phyloP scores from a whole-genome alignment of 352 stramenopile genomes.

The Phytophthora agathidicida region DNA sequence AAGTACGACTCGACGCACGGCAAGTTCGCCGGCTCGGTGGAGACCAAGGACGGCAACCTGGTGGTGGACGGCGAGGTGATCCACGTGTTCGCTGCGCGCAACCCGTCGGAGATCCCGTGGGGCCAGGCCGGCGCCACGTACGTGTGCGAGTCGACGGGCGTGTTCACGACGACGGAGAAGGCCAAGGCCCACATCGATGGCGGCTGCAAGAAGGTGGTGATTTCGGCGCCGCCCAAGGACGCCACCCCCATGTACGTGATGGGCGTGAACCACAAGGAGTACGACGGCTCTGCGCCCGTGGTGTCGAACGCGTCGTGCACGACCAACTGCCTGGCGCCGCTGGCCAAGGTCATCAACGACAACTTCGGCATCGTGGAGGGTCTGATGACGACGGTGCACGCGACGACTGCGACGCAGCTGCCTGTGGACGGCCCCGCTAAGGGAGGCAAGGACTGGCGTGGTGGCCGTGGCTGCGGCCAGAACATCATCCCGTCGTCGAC shows the following conservation, averaged over 20 bases:
- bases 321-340: constrained; percentile 98
- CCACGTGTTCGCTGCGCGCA: constrained; percentile 92
- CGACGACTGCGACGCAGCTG: constrained; percentile 97
- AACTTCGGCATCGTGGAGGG: constrained; percentile 98
- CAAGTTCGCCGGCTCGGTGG: constrained; percentile 82
- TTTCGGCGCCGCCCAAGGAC: constrained; percentile 97
- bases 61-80: constrained; percentile 94
- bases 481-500: constrained; percentile 99
- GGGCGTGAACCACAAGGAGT: constrained; percentile 97
- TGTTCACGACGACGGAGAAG: constrained; percentile 90
- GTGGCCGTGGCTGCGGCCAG: constrained; percentile 95
- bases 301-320: constrained; percentile 99
- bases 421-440: constrained; percentile 97
- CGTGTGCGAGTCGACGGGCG: constrained; percentile 91
- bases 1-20: constrained; percentile 93
- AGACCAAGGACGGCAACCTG: constrained; percentile 83
- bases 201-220: constrained; percentile 95
- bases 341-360: constrained; percentile 99
- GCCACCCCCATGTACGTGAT: constrained; percentile 98
- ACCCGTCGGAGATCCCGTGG: constrained; percentile 95
- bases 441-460: constrained; percentile 96
- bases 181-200: constrained; percentile 92
- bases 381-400: constrained; percentile 99
- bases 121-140: constrained; percentile 90
- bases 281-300: constrained; percentile 92